A percentile compares a stretch with the other conserved stretches of the same genome.
phyloP scores from a whole-genome alignment of 2,329 filamentous ascomycete genomes.

The Phyllosticta capitalensis region DNA sequence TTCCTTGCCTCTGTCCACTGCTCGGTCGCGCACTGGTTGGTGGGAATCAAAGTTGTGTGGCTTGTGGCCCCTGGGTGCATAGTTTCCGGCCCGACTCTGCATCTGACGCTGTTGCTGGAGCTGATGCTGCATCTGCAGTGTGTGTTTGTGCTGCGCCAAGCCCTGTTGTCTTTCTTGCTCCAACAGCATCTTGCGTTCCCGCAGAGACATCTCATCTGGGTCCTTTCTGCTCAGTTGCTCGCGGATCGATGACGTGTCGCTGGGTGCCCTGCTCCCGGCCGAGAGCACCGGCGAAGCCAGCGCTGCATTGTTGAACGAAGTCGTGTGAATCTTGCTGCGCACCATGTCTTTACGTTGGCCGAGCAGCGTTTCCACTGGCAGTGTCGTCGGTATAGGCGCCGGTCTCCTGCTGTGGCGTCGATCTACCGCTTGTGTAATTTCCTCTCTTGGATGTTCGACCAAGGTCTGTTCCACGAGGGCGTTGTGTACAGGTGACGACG shows the following conservation, averaged over 20 bases:
- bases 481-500: constrained; percentile 19
- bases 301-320: constrained; percentile 3
- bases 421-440: constrained; percentile 15
- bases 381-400: neutral
- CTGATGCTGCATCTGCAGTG: neutral
- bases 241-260: constrained; percentile 27
- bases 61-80: neutral
- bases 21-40: constrained; percentile 23
- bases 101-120: constrained; percentile 4
- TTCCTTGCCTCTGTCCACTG: constrained; percentile 20
- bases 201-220: constrained; percentile 62
- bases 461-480: constrained; percentile 21
- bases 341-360: constrained; percentile 3
- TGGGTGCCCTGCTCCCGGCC: neutral
- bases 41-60: constrained; percentile 28
- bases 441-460: constrained; percentile 28
- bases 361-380: constrained; percentile 3
- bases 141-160: neutral
- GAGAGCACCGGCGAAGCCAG: neutral
- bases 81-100: constrained; percentile 1
- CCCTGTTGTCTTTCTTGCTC: constrained; percentile 22
- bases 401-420: neutral
- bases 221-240: constrained; percentile 42
- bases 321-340: constrained; percentile 4
- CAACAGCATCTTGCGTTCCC: constrained; percentile 44